Conservation (phyloP, 768 basidiomycete species). For the Strobilomyces dryophilus region DNA sequence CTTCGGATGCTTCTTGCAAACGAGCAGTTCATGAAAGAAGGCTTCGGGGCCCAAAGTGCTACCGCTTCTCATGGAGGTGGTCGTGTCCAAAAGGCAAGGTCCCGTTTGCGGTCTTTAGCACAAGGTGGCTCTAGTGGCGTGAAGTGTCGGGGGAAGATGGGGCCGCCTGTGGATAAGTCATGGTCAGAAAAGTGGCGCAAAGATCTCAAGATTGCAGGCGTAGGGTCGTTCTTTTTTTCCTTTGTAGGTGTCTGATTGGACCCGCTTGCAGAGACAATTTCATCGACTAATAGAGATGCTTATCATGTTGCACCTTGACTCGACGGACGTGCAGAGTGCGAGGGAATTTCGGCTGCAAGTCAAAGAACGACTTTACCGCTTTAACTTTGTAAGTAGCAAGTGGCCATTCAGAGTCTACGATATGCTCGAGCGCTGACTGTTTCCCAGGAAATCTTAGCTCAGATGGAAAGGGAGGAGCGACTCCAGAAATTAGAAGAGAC, state of each 20-base stretch:
- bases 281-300: slow-evolving; percentile 90
- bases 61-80: slow-evolving; percentile 47
- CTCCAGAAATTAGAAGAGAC: slow-evolving; percentile 91
- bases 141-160: slow-evolving; percentile 53
- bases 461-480: slow-evolving; percentile 83
- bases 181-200: slow-evolving; percentile 81
- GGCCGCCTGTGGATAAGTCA: slow-evolving; percentile 69
- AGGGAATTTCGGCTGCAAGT: slow-evolving; percentile 83
- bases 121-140: slow-evolving; percentile 22
- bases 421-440: background rate
- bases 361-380: slow-evolving; percentile 91
- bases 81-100: slow-evolving; percentile 36
- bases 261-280: slow-evolving; percentile 75
- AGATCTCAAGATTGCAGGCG: slow-evolving; percentile 86
- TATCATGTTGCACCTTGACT: slow-evolving; percentile 66
- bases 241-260: background rate
- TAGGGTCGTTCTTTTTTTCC: slow-evolving; percentile 32
- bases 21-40: slow-evolving; percentile 67
- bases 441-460: slow-evolving; percentile 76
- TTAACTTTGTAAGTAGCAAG: slow-evolving; percentile 76
- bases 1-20: slow-evolving; percentile 69
- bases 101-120: slow-evolving; percentile 28
- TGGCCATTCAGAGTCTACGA: background rate
- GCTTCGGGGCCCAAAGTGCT: slow-evolving; percentile 42
- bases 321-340: slow-evolving; percentile 47